Percentiles rank a stretch among this genome's conserved stretches.
phyloP scores from a whole-genome alignment of 495 filamentous ascomycete genomes.

The Elaphomyces granulatus region DNA sequence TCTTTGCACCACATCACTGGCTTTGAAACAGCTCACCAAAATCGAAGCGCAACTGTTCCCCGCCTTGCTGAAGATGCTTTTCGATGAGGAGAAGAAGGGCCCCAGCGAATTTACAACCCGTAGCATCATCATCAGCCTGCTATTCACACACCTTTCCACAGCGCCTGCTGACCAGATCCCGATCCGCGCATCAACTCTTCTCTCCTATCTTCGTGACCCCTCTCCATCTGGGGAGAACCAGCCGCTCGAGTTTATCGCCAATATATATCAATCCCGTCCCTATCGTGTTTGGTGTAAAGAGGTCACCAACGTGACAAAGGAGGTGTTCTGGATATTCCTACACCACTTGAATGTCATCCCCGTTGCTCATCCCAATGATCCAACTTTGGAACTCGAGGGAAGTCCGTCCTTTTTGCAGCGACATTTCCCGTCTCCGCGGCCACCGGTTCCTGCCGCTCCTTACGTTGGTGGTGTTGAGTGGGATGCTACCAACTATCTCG shows the following conservation, averaged over 20 bases:
- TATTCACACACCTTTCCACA: slow-evolving; percentile 70
- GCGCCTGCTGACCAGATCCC: slow-evolving; percentile 34
- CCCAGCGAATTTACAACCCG: slow-evolving; percentile 92
- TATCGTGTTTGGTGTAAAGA: slow-evolving; percentile 93
- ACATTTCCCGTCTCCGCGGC: slow-evolving; percentile 77
- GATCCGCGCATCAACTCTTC: slow-evolving; percentile 49
- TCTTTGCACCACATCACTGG: slow-evolving; percentile 78
- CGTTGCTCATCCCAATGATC: slow-evolving; percentile 19
- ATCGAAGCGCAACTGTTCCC: slow-evolving; percentile 77
- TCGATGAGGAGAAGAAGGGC: slow-evolving; percentile 93
- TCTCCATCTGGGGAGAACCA: slow-evolving; percentile 57
- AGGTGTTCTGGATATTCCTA: slow-evolving; percentile 99
- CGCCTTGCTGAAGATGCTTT: slow-evolving; percentile 72
- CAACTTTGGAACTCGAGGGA: slow-evolving; percentile 11
- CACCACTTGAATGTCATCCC: slow-evolving; percentile 84
- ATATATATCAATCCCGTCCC: slow-evolving; percentile 74
- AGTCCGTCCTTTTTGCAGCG: slow-evolving; percentile 42
- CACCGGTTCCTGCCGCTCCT: slow-evolving; percentile 85
- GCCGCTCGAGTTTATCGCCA: slow-evolving; percentile 71
- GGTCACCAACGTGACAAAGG: slow-evolving; percentile 80
- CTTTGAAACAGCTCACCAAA: slow-evolving; percentile 61
- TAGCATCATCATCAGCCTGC: slow-evolving; percentile 66
- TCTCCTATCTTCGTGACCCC: slow-evolving; percentile 72
- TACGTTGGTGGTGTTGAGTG: slow-evolving; percentile 98
- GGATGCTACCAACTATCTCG: slow-evolving; percentile 95